Conservation (phyloP, 2,329 filamentous ascomycete genomes). For the Botrytis porri region DNA sequence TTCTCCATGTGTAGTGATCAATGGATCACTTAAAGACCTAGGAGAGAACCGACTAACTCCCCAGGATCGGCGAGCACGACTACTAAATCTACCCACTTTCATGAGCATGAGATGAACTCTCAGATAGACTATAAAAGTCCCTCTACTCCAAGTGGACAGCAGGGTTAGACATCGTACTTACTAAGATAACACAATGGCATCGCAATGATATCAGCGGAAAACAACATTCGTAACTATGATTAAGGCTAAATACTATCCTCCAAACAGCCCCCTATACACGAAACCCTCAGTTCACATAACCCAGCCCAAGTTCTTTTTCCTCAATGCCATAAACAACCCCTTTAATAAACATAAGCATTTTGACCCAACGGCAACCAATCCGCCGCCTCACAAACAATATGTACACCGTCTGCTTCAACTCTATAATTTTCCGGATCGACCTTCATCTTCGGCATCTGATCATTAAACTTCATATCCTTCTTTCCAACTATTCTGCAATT, state of each 20-base stretch:
- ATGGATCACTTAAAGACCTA: neutral
- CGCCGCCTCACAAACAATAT: conserved; percentile 72
- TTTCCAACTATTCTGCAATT: conserved; percentile 75
- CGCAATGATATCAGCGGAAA: neutral
- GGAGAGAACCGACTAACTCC: neutral
- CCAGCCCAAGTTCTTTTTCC: neutral
- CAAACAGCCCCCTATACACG: neutral
- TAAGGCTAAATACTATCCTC: neutral
- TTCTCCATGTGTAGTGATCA: neutral
- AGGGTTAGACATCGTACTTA: neutral
- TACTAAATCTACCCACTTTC: neutral
- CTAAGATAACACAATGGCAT: neutral
- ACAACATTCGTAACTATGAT: neutral
- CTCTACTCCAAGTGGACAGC: neutral
- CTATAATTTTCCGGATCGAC: conserved; percentile 90
- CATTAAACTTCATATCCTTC: conserved; percentile 87
- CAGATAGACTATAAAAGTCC: neutral
- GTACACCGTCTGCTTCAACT: conserved; percentile 78
- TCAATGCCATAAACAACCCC: neutral
- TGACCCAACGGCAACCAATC: conserved; percentile 72
- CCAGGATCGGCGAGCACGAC: neutral
- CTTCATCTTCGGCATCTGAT: conserved; percentile 77
- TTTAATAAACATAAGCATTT: conserved; percentile 70
- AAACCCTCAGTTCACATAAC: neutral
- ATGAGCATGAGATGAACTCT: neutral